Evolutionary conservation across 228 moss, liverwort and hornwort genomes (phyloP).

Genomic region (Sphagnum fallax): DNA sequence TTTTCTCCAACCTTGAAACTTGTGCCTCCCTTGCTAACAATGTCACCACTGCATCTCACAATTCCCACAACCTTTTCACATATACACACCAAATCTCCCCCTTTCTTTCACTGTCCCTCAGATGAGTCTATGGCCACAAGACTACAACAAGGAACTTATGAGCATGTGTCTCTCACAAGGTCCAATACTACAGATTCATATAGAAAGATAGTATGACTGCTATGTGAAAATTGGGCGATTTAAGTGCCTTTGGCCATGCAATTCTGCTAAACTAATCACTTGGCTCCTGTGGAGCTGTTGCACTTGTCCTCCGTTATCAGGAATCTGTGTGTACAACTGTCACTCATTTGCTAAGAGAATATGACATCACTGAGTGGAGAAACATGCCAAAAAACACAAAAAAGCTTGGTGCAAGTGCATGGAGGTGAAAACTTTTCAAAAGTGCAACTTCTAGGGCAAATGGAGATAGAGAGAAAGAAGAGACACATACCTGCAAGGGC

Average conservation of each 20-base stretch:
- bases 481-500: constrained; percentile 52
- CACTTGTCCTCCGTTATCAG: background rate
- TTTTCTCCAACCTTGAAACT: constrained; percentile 21
- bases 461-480: constrained; percentile 2
- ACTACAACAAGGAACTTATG: background rate
- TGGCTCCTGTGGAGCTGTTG: background rate
- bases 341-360: background rate
- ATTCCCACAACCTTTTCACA: background rate
- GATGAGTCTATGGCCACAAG: background rate
- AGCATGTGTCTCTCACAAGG: background rate
- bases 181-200: background rate
- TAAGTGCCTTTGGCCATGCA: background rate
- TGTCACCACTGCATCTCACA: constrained; percentile 44
- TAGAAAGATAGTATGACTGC: background rate
- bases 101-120: background rate
- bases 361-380: background rate
- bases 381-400: background rate
- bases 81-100: background rate
- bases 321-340: background rate
- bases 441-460: background rate
- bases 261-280: background rate
- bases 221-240: background rate
- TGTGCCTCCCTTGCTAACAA: constrained; percentile 42
- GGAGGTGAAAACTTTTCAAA: too few relatives aligned
- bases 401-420: too few relatives aligned